phyloP scores from a whole-genome alignment of 2,329 filamentous ascomycete genomes.

The Pseudocercospora macadamiae region DNA sequence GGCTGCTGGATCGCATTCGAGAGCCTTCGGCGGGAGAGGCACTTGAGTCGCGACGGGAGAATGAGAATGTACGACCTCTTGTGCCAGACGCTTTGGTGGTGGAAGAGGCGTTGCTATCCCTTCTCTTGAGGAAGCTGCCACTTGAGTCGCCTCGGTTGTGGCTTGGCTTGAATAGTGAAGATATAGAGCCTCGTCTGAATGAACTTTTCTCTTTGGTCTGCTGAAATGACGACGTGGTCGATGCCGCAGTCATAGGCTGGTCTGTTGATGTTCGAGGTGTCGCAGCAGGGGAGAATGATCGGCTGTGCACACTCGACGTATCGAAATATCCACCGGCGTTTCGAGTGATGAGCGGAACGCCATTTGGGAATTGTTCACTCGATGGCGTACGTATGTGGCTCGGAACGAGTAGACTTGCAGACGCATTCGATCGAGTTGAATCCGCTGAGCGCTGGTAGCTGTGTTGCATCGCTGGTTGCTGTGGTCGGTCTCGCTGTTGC shows the following conservation, averaged over 20 bases:
- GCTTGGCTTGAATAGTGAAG: neutral
- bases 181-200: neutral
- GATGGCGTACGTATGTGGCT: neutral
- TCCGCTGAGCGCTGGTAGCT: neutral
- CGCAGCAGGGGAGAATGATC: neutral
- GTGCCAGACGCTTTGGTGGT: neutral
- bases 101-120: neutral
- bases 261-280: neutral
- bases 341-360: neutral
- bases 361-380: neutral
- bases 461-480: neutral
- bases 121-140: neutral
- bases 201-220: neutral
- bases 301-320: neutral
- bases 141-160: neutral
- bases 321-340: neutral
- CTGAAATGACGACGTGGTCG: neutral
- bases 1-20: slow-evolving; percentile 3
- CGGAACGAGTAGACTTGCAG: neutral
- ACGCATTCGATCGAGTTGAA: neutral
- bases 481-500: slow-evolving; percentile 2
- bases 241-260: neutral
- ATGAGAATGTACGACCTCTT: neutral
- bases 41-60: neutral
- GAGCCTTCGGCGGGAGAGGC: neutral